These are phyloP conservation scores for Ophiostoma australiae DNA, from an alignment of 2,329 filamentous ascomycete species.

Conservation along the genomic window DNA sequence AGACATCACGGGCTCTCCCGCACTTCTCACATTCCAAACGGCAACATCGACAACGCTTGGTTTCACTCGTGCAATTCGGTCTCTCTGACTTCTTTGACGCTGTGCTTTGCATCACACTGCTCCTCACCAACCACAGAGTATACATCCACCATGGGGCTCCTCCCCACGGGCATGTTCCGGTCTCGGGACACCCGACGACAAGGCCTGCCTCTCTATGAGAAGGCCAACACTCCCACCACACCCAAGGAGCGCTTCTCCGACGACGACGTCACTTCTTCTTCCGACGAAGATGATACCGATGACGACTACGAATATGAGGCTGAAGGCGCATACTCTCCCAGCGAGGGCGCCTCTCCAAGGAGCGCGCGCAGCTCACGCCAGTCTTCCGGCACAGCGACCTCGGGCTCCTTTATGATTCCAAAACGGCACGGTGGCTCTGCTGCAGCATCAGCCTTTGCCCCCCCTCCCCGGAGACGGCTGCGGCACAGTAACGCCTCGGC, in stretches of 20 bases:
- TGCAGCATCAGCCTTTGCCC: constrained; percentile 17
- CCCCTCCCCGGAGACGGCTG: constrained; percentile 26
- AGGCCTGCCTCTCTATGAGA: constrained; percentile 49
- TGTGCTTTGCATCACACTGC: not conserved
- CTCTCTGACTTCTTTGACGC: not conserved
- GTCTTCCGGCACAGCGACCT: constrained; percentile 43
- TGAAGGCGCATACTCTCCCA: constrained; percentile 38
- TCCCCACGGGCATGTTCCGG: constrained; percentile 39
- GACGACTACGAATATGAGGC: constrained; percentile 33
- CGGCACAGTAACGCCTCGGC: constrained; percentile 14
- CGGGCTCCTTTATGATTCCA: constrained; percentile 43
- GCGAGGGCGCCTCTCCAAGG: constrained; percentile 39
- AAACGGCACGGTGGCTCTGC: constrained; percentile 36
- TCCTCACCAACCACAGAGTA: not conserved
- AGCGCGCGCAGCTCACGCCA: constrained; percentile 49
- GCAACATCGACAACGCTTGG: not conserved
- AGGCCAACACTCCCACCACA: constrained; percentile 35
- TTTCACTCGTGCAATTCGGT: not conserved
- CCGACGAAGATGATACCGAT: constrained; percentile 40
- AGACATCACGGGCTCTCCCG: constrained; percentile 18
- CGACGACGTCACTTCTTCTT: constrained; percentile 39
- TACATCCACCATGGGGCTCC: constrained; percentile 43
- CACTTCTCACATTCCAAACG: constrained; percentile 17
- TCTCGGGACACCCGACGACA: constrained; percentile 41
- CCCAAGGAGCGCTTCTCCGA: constrained; percentile 51